phyloP scores from a whole-genome alignment of 140 eudicot species.

The Cichorium intybus region DNA sequence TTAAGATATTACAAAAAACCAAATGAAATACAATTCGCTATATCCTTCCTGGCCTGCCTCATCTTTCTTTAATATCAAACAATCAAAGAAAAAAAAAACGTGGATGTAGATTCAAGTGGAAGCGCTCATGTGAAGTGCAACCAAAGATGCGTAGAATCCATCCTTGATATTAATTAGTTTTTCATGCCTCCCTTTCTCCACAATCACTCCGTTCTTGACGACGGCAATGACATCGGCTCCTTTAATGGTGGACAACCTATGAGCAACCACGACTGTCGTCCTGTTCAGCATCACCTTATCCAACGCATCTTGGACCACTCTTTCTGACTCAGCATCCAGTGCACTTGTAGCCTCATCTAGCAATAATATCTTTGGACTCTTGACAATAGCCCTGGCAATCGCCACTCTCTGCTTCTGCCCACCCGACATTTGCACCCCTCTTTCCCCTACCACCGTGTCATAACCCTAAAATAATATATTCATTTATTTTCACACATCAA shows the following conservation, averaged over 20 bases:
- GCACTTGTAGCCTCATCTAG: constrained; percentile 90
- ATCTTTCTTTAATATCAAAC: constrained; percentile 5
- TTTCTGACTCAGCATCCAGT: constrained; percentile 79
- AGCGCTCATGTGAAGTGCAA: constrained; percentile 54
- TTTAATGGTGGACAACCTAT: constrained; percentile 69
- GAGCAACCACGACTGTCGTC: constrained; percentile 85
- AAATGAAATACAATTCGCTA: neutral
- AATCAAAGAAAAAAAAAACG: neutral
- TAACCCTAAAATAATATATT: constrained; percentile 69
- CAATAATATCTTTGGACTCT: constrained; percentile 68
- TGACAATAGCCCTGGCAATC: constrained; percentile 74
- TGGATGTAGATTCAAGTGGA: neutral
- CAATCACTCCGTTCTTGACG: constrained; percentile 67
- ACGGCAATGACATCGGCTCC: constrained; percentile 74
- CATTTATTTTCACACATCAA: neutral
- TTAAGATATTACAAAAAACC: constrained; percentile 7
- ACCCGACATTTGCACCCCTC: constrained; percentile 81
- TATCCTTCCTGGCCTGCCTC: constrained; percentile 8
- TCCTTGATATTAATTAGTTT: constrained; percentile 49
- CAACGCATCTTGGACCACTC: constrained; percentile 76
- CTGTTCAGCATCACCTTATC: constrained; percentile 68
- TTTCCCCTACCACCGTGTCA: constrained; percentile 79
- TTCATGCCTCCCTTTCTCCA: constrained; percentile 79
- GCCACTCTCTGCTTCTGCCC: constrained; percentile 90
- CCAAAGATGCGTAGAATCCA: constrained; percentile 70